A percentile compares a stretch with the other conserved stretches of the same genome.
Conservation (phyloP, 495 filamentous ascomycete species). For the Lentithecium fluviatile region DNA sequence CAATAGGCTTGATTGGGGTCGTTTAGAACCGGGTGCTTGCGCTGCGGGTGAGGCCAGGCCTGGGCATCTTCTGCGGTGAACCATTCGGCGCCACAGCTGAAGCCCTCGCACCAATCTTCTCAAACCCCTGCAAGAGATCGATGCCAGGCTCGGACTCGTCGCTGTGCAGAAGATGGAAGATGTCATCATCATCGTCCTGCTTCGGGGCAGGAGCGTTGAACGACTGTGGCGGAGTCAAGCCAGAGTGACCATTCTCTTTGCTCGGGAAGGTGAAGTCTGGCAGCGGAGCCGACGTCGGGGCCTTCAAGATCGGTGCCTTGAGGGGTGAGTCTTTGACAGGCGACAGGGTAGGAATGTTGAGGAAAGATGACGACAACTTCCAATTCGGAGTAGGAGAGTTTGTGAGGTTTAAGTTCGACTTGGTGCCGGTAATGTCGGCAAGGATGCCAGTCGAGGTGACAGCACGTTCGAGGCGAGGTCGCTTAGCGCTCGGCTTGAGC, state of each 20-base stretch:
- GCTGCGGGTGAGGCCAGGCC: conserved; percentile 21
- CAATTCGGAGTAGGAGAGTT: conserved; percentile 23
- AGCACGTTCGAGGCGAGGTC: conserved; percentile 58
- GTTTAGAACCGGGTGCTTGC: conserved; percentile 29
- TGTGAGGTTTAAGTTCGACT: conserved; percentile 29
- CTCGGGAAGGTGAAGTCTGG: conserved; percentile 27
- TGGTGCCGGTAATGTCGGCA: conserved; percentile 60
- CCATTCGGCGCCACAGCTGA: conserved; percentile 27
- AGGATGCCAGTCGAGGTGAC: conserved; percentile 60
- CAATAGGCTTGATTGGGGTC: background rate
- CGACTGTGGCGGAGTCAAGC: conserved; percentile 50
- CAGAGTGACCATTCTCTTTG: conserved; percentile 28
- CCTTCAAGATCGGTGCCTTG: conserved; percentile 26
- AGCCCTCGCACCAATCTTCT: conserved; percentile 70
- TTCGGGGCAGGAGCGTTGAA: conserved; percentile 45
- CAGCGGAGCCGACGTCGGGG: conserved; percentile 31
- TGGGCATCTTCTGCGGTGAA: conserved; percentile 20
- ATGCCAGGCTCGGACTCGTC: conserved; percentile 54
- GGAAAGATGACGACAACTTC: conserved; percentile 36
- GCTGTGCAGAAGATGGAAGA: conserved; percentile 58
- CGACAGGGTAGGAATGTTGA: conserved; percentile 38
- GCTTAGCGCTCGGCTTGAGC: conserved; percentile 68
- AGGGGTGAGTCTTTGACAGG: conserved; percentile 29
- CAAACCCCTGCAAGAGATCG: conserved; percentile 83
- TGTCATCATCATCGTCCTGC: conserved; percentile 51